phyloP scores from a whole-genome alignment of 768 basidiomycete species.

The Boletus rubroflammeus region DNA sequence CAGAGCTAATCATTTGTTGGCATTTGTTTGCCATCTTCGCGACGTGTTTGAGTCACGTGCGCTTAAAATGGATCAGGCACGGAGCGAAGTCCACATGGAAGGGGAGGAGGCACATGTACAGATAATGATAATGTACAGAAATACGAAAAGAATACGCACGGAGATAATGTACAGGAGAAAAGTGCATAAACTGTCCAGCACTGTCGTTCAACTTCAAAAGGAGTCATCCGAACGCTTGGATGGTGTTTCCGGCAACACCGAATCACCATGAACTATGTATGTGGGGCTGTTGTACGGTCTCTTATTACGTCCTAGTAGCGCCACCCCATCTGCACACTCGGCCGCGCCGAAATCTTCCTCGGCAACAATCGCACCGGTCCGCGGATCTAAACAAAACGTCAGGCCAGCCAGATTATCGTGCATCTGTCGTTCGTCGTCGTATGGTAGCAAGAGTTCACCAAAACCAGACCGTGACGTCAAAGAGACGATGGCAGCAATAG shows the following conservation, averaged over 20 bases:
- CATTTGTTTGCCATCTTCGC: conserved; percentile 16
- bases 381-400: conserved; percentile 50
- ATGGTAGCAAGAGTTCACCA: conserved; percentile 57
- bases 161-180: background rate
- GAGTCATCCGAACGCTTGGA: background rate
- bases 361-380: conserved; percentile 61
- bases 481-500: conserved; percentile 53
- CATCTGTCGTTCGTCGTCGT: conserved; percentile 46
- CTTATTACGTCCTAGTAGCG: conserved; percentile 13
- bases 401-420: conserved; percentile 48
- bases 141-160: too few species aligned
- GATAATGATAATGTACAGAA: too few species aligned
- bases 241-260: background rate
- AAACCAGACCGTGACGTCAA: conserved; percentile 61
- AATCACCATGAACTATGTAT: conserved; percentile 3
- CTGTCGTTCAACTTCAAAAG: background rate
- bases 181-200: background rate
- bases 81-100: background rate
- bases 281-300: conserved; percentile 1
- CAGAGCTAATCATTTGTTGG: conserved; percentile 19
- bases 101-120: background rate
- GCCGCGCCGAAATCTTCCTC: conserved; percentile 38
- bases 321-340: conserved; percentile 9
- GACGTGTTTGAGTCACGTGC: conserved; percentile 3
- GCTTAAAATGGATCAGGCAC: background rate